Conservation (phyloP, 345 rosid species). For the Aethionema arabicum region DNA sequence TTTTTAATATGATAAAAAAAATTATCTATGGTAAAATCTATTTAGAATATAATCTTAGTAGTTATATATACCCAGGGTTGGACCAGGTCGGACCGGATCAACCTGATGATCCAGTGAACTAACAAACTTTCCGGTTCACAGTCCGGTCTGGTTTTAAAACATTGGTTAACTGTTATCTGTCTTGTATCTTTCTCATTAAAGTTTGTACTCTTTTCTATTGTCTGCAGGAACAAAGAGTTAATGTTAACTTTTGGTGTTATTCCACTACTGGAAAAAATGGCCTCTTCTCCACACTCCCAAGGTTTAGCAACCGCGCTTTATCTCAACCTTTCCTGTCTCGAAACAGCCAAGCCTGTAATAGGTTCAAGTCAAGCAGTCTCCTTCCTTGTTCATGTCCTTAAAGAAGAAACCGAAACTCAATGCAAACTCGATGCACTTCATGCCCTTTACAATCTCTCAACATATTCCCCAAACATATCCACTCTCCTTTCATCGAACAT, state of each 20-base stretch:
- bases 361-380: constrained; percentile 82
- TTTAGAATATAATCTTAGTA: too few relatives aligned
- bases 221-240: constrained; percentile 79
- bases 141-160: too few relatives aligned
- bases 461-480: constrained; percentile 52
- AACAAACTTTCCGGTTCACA: too few relatives aligned
- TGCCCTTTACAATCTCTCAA: constrained; percentile 81
- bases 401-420: constrained; percentile 50
- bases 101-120: too few relatives aligned
- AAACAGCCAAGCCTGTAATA: constrained; percentile 70
- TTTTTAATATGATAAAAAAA: too few relatives aligned
- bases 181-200: not conserved
- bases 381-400: constrained; percentile 62
- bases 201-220: constrained; percentile 3
- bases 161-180: too few relatives aligned
- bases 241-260: constrained; percentile 72
- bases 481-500: constrained; percentile 75
- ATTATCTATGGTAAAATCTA: too few relatives aligned
- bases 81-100: too few relatives aligned
- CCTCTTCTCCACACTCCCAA: constrained; percentile 48
- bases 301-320: constrained; percentile 85
- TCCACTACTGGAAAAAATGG: constrained; percentile 75
- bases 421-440: constrained; percentile 98
- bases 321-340: constrained; percentile 83
- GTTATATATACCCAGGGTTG: too few relatives aligned